Base-by-base conservation (phyloP, 2,329 filamentous ascomycete genomes). In the Aspergillus ustus region DNA sequence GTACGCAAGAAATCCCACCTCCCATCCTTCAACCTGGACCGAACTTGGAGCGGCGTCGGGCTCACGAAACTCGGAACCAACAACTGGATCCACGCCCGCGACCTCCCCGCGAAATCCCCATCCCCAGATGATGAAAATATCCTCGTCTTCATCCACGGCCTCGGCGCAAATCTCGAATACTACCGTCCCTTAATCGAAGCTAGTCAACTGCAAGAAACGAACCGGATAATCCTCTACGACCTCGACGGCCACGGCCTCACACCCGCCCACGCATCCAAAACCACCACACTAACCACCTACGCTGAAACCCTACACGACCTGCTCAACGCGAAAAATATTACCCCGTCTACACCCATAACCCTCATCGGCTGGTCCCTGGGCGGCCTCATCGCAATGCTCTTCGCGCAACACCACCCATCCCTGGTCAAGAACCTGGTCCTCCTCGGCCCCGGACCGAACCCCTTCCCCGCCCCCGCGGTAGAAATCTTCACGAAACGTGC, bases 101-200 rank as follows among this genome's bases (percentile, higher is more conserved):
- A 48, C 15, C 45, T 48, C 4, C n/a, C 44, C 4, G n/a, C 44
- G 9, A 46, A 46, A 1, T 15, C 45, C 3, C 19, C 45, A 9
- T 20, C 2, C 7, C 9, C n/a, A 3, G 7, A 19, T 6, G 7
- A 9, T 7, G 7, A 20, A 1, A 48, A 13, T 3, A 22, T 48
- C 45, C 45, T 48, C 19, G 45, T 48, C 6, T 48, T 48, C 45
- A 48, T 48, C 45, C 45, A 48, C 45, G 45, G 45, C 45, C 45
- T 48, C 22, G 45, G 45, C 20, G 45, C 45, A 7, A 48, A 13
- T 8, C 45, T 48, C 11, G 45, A 48, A 13, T 48, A 48, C 45
- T 48, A 48, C 45, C 8, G 3, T 3, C 45, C 45, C 45, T 11
- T 48, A 7, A 22, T 48, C 20, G n/a, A 48, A 2, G 45, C 45